These are phyloP conservation scores for Glaciozyma antarctica DNA, from an alignment of 768 basidiomycete genomes.

Conservation along the genomic window DNA sequence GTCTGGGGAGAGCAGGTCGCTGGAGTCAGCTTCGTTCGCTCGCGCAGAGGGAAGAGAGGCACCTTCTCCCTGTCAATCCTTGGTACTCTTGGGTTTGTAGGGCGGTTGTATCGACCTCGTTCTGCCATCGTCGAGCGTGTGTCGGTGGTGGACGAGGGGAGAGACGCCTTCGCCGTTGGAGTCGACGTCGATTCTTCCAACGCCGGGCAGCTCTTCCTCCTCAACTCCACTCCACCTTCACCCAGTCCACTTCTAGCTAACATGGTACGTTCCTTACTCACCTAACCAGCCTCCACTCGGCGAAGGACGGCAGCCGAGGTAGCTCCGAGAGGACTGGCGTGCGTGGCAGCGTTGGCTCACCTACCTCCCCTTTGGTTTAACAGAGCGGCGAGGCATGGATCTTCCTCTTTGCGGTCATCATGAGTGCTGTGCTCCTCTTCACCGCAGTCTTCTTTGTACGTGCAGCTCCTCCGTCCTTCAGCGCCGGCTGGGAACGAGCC, in stretches of 20 bases:
- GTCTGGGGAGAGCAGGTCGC: constrained; percentile 11
- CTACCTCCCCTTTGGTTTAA: too few relatives aligned
- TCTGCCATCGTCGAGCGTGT: background rate
- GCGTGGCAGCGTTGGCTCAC: constrained; percentile 5
- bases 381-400: constrained; percentile 51
- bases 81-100: background rate
- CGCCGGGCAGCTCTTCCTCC: background rate
- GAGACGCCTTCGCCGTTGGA: background rate
- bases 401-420: constrained; percentile 89
- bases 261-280: background rate
- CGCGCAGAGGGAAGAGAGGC: background rate
- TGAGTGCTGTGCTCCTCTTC: constrained; percentile 61
- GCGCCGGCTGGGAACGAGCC: too few relatives aligned
- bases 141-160: background rate
- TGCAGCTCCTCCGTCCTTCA: constrained; percentile 40
- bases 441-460: constrained; percentile 97
- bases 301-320: too few relatives aligned
- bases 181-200: background rate
- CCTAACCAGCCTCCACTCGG: too few relatives aligned
- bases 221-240: background rate
- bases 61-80: constrained; percentile 29
- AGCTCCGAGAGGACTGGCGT: constrained; percentile 4
- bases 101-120: background rate
- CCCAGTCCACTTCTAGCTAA: background rate
- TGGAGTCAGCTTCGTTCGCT: background rate